Evolutionary conservation across 768 basidiomycete genomes (phyloP).

Genomic region (Boletus subparvulus): DNA sequence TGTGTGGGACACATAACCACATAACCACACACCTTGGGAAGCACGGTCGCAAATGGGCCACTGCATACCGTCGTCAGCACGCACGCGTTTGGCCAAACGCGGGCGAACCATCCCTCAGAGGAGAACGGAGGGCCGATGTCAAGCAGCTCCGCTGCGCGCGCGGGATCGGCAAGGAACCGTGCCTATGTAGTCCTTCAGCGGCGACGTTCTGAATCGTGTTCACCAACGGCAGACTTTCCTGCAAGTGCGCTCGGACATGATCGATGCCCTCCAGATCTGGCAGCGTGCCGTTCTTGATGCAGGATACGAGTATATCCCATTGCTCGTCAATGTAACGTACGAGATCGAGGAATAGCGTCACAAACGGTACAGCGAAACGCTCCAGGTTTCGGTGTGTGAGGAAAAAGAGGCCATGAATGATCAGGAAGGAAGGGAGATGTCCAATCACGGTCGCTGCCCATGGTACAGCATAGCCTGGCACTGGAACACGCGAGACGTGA

Average conservation of each 20-base stretch:
- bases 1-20: neutral
- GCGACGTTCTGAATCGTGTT: no score
- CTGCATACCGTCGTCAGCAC: slow-evolving; percentile 5
- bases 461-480: slow-evolving; percentile 13
- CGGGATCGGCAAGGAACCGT: slow-evolving; percentile 10
- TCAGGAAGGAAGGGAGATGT: slow-evolving; percentile 15
- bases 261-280: slow-evolving; percentile 15
- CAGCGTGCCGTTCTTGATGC: slow-evolving; percentile 13
- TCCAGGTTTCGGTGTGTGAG: slow-evolving; percentile 4
- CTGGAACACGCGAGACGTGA: slow-evolving; percentile 4
- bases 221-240: neutral
- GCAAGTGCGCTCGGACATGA: slow-evolving; percentile 12
- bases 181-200: neutral
- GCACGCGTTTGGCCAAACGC: slow-evolving; percentile 15
- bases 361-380: slow-evolving; percentile 1
- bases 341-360: neutral
- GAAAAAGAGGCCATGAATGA: slow-evolving; percentile 23
- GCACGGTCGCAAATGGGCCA: slow-evolving; percentile 6
- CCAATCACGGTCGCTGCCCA: slow-evolving; percentile 15
- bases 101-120: slow-evolving; percentile 15
- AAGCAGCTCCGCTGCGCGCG: slow-evolving; percentile 19
- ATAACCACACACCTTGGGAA: slow-evolving; percentile 12
- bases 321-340: neutral
- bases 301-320: slow-evolving; percentile 15
- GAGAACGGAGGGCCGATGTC: slow-evolving; percentile 14